phyloP scores from a whole-genome alignment of 257 asterid species.

The Solanum pennellii region DNA sequence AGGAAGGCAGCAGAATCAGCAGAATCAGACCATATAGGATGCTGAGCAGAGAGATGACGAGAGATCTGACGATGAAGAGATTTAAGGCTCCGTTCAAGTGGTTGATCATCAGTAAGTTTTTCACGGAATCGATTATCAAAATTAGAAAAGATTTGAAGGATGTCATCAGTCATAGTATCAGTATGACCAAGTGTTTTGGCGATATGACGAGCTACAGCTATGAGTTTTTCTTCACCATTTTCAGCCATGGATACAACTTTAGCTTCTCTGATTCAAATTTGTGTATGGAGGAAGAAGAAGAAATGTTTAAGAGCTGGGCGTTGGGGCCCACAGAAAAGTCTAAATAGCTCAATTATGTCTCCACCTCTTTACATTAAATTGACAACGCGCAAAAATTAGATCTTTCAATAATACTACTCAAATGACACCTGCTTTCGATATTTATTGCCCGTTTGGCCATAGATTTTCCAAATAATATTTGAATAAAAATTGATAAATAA shows the following conservation, averaged over 20 bases:
- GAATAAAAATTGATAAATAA: no score
- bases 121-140: slow-evolving; percentile 82
- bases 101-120: slow-evolving; percentile 59
- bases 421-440: no score
- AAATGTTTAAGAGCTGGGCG: neutral
- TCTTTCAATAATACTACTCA: neutral
- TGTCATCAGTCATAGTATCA: slow-evolving; percentile 87
- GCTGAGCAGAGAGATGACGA: slow-evolving; percentile 32
- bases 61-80: slow-evolving; percentile 82
- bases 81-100: slow-evolving; percentile 50
- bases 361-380: neutral
- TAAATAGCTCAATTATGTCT: neutral
- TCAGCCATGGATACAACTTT: slow-evolving; percentile 46
- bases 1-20: slow-evolving; percentile 51
- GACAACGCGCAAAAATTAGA: neutral
- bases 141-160: slow-evolving; percentile 79
- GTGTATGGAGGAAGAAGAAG: neutral
- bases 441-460: no score
- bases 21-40: slow-evolving; percentile 57
- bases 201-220: slow-evolving; percentile 93
- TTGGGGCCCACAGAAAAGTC: neutral
- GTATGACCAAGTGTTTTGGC: slow-evolving; percentile 89
- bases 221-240: slow-evolving; percentile 90
- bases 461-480: no score
- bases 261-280: neutral